A percentile compares a stretch with the other conserved stretches of the same genome.
phyloP scores from a whole-genome alignment of 768 basidiomycete species.

The Leccinum rimulosum region DNA sequence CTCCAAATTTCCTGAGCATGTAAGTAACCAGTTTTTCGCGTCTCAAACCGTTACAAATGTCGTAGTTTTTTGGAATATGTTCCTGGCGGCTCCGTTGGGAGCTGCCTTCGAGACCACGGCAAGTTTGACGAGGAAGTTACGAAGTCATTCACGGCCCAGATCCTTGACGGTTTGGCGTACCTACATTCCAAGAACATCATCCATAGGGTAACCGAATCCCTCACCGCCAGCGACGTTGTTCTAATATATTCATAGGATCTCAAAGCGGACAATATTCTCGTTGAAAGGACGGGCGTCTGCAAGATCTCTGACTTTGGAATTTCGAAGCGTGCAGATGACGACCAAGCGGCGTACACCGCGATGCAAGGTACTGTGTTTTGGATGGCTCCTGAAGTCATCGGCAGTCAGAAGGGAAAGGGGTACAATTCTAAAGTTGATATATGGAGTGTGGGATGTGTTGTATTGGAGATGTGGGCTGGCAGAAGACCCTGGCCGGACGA shows the following conservation, averaged over 20 bases:
- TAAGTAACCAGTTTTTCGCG: conserved; percentile 40
- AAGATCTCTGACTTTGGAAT: conserved; percentile 99
- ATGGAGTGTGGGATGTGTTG: conserved; percentile 98
- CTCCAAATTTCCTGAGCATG: conserved; percentile 87
- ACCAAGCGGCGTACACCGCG: conserved; percentile 79
- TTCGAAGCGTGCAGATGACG: conserved; percentile 91
- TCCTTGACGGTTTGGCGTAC: conserved; percentile 88
- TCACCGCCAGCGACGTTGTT: background rate
- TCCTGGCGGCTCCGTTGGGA: conserved; percentile 93
- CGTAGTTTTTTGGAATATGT: conserved; percentile 96
- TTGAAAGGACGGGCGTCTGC: conserved; percentile 87
- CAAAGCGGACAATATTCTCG: conserved; percentile 97
- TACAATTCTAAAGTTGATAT: conserved; percentile 98
- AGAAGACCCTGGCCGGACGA: conserved; percentile 91
- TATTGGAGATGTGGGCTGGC: conserved; percentile 99
- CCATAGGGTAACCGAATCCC: conserved; percentile 66
- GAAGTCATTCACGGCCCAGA: conserved; percentile 90
- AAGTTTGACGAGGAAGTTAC: conserved; percentile 91
- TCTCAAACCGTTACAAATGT: conserved; percentile 8
- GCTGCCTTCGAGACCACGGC: conserved; percentile 86
- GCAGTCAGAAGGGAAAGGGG: conserved; percentile 75
- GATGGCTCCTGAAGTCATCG: conserved; percentile 97
- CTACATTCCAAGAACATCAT: conserved; percentile 90
- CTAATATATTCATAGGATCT: conserved; percentile 60
- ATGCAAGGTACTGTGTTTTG: conserved; percentile 99